Conservation (phyloP, 2,329 filamentous ascomycete species). For the Xylaria sp. region DNA sequence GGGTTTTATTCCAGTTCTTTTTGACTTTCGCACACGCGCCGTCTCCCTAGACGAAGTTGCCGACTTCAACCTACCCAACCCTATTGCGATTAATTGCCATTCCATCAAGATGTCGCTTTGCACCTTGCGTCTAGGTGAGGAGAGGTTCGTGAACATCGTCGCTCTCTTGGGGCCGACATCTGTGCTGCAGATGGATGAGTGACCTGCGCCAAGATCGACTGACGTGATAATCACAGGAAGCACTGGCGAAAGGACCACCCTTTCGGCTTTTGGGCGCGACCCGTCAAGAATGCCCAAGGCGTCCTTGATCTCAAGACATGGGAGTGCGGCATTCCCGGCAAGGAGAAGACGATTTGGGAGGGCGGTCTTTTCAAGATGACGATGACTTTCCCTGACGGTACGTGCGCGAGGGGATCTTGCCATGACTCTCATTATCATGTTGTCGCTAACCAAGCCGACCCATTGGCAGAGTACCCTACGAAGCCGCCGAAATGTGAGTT, state of each 20-base stretch:
- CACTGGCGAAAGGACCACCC: conserved; percentile 98
- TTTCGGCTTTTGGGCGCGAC: conserved; percentile 96
- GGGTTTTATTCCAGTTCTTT: not conserved
- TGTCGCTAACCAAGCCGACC: conserved; percentile 30
- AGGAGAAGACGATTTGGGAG: conserved; percentile 97
- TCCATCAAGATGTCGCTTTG: conserved; percentile 79
- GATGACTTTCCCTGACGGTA: conserved; percentile 92
- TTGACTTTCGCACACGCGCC: not conserved
- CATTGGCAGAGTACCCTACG: conserved; percentile 85
- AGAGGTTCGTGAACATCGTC: conserved; percentile 69
- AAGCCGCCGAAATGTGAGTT: conserved; percentile 96
- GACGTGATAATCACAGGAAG: conserved; percentile 67
- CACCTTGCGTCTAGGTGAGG: conserved; percentile 86
- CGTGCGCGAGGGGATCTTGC: conserved; percentile 47
- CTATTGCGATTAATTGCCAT: not conserved
- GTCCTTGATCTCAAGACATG: conserved; percentile 92
- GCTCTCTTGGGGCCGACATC: not conserved
- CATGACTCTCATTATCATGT: not conserved
- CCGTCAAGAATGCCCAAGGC: conserved; percentile 79
- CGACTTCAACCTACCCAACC: not conserved
- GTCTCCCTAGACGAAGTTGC: not conserved
- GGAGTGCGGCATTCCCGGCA: conserved; percentile 97
- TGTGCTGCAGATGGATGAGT: not conserved
- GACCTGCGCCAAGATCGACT: conserved; percentile 21
- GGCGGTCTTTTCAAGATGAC: conserved; percentile 96